Evolutionary conservation across 2,329 filamentous ascomycete species (phyloP).

Genomic region (Aspergillus awamori): DNA sequence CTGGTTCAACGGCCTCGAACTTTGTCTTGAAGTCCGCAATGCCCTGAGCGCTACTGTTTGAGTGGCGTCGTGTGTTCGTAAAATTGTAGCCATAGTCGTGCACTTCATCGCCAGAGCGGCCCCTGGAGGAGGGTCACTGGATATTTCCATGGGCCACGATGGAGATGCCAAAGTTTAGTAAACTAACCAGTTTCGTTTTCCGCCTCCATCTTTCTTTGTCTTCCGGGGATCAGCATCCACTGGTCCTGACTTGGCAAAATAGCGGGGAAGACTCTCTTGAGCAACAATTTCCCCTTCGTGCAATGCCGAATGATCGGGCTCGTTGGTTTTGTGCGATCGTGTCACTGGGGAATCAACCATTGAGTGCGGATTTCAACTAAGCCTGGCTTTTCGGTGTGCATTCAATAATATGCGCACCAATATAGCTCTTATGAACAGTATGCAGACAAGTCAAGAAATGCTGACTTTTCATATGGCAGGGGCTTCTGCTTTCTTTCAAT

Average conservation of each 20-base stretch:
- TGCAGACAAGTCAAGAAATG: no score
- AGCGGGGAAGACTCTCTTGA: conserved; percentile 80
- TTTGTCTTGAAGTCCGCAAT: conserved; percentile 90
- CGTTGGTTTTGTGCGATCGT: conserved; percentile 93
- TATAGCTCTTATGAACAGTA: no score
- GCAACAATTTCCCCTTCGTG: conserved; percentile 71
- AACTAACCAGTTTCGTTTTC: conserved; percentile 89
- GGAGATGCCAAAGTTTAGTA: not conserved
- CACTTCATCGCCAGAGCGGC: conserved; percentile 78
- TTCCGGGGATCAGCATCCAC: conserved; percentile 83
- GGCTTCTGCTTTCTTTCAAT: no score
- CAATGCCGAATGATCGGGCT: conserved; percentile 82
- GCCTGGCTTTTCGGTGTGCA: no score
- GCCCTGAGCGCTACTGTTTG: conserved; percentile 80
- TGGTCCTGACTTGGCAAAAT: conserved; percentile 87
- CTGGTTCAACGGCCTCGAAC: conserved; percentile 85
- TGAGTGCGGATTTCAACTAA: no score
- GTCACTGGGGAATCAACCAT: conserved; percentile 68
- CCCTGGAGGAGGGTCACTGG: conserved; percentile 59
- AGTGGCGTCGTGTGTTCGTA: conserved; percentile 83
- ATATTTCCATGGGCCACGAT: not conserved
- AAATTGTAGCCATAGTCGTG: conserved; percentile 83
- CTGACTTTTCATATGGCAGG: no score
- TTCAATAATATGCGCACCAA: no score
- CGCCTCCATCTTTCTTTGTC: conserved; percentile 93